These are phyloP conservation scores for Sorghum bicolor DNA, from an alignment of 176 grass and related monocot species.

Conservation along the genomic window DNA sequence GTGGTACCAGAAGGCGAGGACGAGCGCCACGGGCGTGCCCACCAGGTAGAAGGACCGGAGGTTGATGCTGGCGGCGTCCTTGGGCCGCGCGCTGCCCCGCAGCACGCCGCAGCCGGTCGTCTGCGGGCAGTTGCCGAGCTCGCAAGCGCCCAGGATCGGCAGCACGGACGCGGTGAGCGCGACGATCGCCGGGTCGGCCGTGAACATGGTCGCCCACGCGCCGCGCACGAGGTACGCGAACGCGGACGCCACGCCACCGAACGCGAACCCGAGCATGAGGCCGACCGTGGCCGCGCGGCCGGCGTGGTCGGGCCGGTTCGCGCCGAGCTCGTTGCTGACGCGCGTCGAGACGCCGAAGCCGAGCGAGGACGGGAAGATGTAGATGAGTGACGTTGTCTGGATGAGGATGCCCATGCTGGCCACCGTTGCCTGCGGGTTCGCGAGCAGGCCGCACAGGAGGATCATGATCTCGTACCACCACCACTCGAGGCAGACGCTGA, in stretches of 20 bases:
- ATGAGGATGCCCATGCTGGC: constrained; percentile 93
- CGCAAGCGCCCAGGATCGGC: constrained; percentile 67
- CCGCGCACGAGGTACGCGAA: constrained; percentile 58
- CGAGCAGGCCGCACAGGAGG: constrained; percentile 78
- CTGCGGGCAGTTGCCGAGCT: constrained; percentile 89
- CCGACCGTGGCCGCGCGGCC: constrained; percentile 51
- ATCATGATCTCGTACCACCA: constrained; percentile 99
- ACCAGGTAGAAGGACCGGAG: constrained; percentile 80
- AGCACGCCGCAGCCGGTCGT: constrained; percentile 78
- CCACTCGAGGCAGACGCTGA: constrained; percentile 94
- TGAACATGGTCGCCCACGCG: constrained; percentile 75
- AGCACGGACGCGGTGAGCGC: constrained; percentile 73
- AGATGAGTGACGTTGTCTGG: constrained; percentile 91
- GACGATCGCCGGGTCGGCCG: constrained; percentile 59
- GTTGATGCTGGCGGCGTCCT: constrained; percentile 76
- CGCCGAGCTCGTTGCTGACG: constrained; percentile 91
- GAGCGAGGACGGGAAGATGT: constrained; percentile 96
- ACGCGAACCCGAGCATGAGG: constrained; percentile 57
- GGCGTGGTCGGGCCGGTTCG: constrained; percentile 53
- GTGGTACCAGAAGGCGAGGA: constrained; percentile 62
- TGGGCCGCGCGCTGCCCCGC: constrained; percentile 72
- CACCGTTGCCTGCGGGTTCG: constrained; percentile 75
- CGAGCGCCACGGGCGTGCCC: constrained; percentile 71
- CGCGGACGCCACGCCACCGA: constrained; percentile 53
- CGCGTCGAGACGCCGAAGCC: constrained; percentile 84